Percentiles rank a stretch among this genome's conserved stretches.
These are phyloP conservation scores for Hibiscus tridactylites DNA, from an alignment of 345 rosid genomes.

Conservation along the genomic window DNA sequence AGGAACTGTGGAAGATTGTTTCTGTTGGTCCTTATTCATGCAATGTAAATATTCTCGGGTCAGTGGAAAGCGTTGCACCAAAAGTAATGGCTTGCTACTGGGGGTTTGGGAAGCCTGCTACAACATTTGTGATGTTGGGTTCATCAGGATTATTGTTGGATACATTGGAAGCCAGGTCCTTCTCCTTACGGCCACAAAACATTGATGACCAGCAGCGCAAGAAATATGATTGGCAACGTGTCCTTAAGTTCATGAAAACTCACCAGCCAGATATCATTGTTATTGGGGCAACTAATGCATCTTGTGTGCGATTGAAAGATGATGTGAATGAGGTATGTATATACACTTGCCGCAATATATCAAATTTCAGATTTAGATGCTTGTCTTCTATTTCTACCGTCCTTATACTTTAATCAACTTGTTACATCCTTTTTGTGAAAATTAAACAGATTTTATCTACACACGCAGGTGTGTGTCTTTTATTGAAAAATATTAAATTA, in stretches of 20 bases:
- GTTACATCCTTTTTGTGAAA: neutral
- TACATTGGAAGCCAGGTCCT: constrained; percentile 69
- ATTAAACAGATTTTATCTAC: neutral
- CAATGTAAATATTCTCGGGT: constrained; percentile 52
- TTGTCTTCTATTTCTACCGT: neutral
- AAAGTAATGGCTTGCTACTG: constrained; percentile 98
- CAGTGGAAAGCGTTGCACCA: constrained; percentile 73
- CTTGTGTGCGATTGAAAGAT: constrained; percentile 73
- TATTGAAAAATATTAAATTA: neutral
- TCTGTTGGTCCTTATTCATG: constrained; percentile 76
- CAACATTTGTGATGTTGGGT: constrained; percentile 88
- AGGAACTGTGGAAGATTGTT: constrained; percentile 71
- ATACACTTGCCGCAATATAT: neutral
- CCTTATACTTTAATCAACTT: neutral
- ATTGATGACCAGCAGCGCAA: constrained; percentile 67
- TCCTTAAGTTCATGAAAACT: constrained; percentile 76
- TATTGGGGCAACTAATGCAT: constrained; percentile 78
- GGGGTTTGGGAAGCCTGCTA: constrained; percentile 95
- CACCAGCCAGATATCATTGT: constrained; percentile 91
- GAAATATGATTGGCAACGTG: constrained; percentile 73
- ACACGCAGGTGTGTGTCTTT: neutral
- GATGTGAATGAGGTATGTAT: constrained; percentile 71
- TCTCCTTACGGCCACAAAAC: constrained; percentile 66
- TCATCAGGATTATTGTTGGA: constrained; percentile 89
- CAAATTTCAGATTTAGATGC: neutral